phyloP scores from a whole-genome alignment of 768 basidiomycete species.

The Collybiopsis confluens region DNA sequence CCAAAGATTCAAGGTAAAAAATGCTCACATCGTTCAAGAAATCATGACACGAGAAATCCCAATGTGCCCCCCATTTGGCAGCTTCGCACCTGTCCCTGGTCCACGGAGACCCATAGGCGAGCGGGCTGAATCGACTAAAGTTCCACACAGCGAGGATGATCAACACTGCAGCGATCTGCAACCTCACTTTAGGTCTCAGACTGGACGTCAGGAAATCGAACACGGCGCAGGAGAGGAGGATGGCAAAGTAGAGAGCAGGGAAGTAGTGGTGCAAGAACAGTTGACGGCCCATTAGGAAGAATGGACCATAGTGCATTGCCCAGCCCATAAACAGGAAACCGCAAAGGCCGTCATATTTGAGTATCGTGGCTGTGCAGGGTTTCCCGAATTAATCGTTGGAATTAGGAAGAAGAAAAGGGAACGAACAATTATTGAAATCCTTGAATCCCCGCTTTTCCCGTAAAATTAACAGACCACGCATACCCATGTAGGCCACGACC shows the following conservation, averaged over 20 bases:
- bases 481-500: conserved; percentile 58
- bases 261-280: conserved; percentile 98
- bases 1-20: conserved; percentile 12
- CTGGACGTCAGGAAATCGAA: conserved; percentile 86
- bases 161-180: conserved; percentile 78
- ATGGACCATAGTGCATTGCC: conserved; percentile 91
- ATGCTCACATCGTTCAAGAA: conserved; percentile 66
- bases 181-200: conserved; percentile 67
- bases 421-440: conserved; percentile 90
- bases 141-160: conserved; percentile 73
- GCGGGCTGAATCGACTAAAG: conserved; percentile 73
- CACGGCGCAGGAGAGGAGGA: conserved; percentile 67
- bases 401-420: not conserved
- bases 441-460: conserved; percentile 87
- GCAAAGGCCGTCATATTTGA: conserved; percentile 88
- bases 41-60: conserved; percentile 93
- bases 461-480: conserved; percentile 78
- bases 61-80: conserved; percentile 85
- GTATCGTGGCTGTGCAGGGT: conserved; percentile 62
- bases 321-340: conserved; percentile 92
- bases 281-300: conserved; percentile 96
- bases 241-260: conserved; percentile 92
- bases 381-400: not conserved
- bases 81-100: conserved; percentile 72
- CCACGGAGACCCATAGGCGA: conserved; percentile 85